Conservation (phyloP, 257 asterid genomes). For the Solanum piurae region DNA sequence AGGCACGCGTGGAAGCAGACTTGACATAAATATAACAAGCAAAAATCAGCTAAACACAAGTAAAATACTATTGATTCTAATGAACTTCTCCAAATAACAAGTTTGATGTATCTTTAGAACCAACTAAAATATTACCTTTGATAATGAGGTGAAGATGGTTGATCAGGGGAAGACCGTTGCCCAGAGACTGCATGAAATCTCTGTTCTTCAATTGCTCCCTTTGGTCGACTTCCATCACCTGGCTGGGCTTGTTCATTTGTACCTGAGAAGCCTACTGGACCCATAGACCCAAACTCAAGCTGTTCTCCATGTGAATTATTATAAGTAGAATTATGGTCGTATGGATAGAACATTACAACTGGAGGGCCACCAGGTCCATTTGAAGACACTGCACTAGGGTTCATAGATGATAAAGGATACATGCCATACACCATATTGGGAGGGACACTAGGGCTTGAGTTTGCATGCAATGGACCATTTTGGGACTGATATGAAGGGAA, state of each 20-base stretch:
- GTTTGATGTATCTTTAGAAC: neutral
- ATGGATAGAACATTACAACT: constrained; percentile 56
- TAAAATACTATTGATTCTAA: neutral
- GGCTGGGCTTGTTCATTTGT: constrained; percentile 47
- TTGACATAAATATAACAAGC: neutral
- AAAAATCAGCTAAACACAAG: neutral
- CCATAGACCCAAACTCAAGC: constrained; percentile 80
- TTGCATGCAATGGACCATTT: constrained; percentile 55
- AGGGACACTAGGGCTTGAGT: constrained; percentile 38
- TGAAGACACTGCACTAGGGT: constrained; percentile 40
- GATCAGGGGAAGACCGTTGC: constrained; percentile 66
- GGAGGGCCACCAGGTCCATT: constrained; percentile 33
- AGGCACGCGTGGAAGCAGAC: neutral
- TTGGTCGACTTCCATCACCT: constrained; percentile 39
- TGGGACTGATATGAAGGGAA: constrained; percentile 51
- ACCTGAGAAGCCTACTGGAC: constrained; percentile 52
- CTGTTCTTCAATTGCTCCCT: constrained; percentile 41
- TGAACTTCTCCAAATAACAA: neutral
- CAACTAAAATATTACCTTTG: constrained; percentile 36
- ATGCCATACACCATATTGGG: constrained; percentile 43
- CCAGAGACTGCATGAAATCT: constrained; percentile 26
- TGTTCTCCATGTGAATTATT: constrained; percentile 55
- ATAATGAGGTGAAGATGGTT: constrained; percentile 70
- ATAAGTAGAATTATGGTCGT: constrained; percentile 39
- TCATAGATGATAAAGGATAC: constrained; percentile 46